Evolutionary conservation across 1,139 yeast species (phyloP).

Genomic region (Candida albicans): DNA sequence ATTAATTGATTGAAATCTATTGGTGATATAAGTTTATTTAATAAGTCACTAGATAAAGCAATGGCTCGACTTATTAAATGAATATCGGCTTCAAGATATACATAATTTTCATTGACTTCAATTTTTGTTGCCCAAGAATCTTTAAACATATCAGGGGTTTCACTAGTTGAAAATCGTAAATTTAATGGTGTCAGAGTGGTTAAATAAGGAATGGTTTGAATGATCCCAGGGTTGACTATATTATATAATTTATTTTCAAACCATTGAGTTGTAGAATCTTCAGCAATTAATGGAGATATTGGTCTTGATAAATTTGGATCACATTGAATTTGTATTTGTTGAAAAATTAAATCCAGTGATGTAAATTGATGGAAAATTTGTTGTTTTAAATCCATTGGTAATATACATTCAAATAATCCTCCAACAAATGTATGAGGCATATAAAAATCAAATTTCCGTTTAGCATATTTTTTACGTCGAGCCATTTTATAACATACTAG

Average conservation of each 20-base stretch:
- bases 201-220: constrained; percentile 59
- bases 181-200: constrained; percentile 50
- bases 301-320: constrained; percentile 42
- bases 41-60: constrained; percentile 30
- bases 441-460: constrained; percentile 48
- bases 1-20: constrained; percentile 23
- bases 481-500: constrained; percentile 62
- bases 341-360: constrained; percentile 18
- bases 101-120: constrained; percentile 53
- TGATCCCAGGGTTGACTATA: constrained; percentile 25
- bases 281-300: constrained; percentile 60
- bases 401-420: constrained; percentile 58
- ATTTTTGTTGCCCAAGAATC: constrained; percentile 51
- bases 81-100: constrained; percentile 40
- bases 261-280: constrained; percentile 53
- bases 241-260: constrained; percentile 28
- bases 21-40: constrained; percentile 30
- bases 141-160: constrained; percentile 29
- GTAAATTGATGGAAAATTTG: constrained; percentile 20
- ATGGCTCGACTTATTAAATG: constrained; percentile 32
- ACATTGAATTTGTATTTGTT: constrained; percentile 32
- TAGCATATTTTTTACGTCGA: constrained; percentile 58
- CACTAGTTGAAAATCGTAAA: constrained; percentile 37
- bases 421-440: constrained; percentile 67
- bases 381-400: constrained; percentile 24